Evolutionary conservation across 2,329 filamentous ascomycete genomes (phyloP).

Genomic region (Penicillium sp.): DNA sequence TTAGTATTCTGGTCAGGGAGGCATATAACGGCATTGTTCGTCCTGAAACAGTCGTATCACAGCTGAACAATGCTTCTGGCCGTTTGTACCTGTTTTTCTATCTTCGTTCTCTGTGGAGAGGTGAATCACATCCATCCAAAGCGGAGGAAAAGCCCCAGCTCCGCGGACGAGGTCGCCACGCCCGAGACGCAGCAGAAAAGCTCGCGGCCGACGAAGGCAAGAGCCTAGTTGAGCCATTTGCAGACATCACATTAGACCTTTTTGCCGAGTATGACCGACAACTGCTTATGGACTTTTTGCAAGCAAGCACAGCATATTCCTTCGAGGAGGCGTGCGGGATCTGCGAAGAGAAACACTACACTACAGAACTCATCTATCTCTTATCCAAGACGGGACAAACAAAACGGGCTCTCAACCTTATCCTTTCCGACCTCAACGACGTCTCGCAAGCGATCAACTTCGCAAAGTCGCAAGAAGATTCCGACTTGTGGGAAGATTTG

Average conservation of each 20-base stretch:
- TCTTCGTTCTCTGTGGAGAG: slow-evolving; percentile 78
- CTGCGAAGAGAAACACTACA: slow-evolving; percentile 76
- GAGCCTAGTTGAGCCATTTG: slow-evolving; percentile 76
- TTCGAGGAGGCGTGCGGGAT: slow-evolving; percentile 69
- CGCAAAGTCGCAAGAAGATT: slow-evolving; percentile 87
- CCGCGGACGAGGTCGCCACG: slow-evolving; percentile 32
- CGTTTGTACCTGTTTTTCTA: slow-evolving; percentile 88
- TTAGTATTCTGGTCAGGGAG: slow-evolving; percentile 83
- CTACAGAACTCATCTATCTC: slow-evolving; percentile 90
- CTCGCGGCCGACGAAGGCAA: slow-evolving; percentile 55
- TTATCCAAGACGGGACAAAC: slow-evolving; percentile 94
- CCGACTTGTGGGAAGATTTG: slow-evolving; percentile 90
- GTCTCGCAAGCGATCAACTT: slow-evolving; percentile 92
- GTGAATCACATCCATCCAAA: slow-evolving; percentile 54
- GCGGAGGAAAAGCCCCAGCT: slow-evolving; percentile 28
- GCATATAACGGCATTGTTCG: slow-evolving; percentile 82
- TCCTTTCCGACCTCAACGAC: slow-evolving; percentile 88
- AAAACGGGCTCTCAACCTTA: slow-evolving; percentile 84
- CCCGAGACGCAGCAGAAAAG: slow-evolving; percentile 42
- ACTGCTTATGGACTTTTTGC: slow-evolving; percentile 82
- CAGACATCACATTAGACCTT: slow-evolving; percentile 78
- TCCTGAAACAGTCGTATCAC: slow-evolving; percentile 70
- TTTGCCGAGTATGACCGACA: slow-evolving; percentile 80
- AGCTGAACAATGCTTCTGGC: slow-evolving; percentile 65
- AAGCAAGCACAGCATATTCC: slow-evolving; percentile 79